Conservation (phyloP, 805 yeast genomes). For the Yarrowia divulgata region DNA sequence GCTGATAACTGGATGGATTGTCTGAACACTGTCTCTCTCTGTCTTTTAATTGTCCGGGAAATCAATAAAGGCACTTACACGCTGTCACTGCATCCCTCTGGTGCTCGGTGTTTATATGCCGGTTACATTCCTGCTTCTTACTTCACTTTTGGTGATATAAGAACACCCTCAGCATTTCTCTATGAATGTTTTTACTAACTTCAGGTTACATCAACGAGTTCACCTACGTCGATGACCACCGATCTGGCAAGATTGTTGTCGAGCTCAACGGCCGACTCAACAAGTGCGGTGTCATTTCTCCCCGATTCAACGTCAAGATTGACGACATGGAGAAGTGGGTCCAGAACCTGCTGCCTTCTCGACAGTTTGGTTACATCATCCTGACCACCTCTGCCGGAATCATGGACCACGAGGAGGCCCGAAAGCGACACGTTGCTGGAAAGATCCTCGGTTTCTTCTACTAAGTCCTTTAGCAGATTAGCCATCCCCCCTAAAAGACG, state of each 20-base stretch:
- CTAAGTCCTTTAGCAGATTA: slow-evolving; percentile 54
- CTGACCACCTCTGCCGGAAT: slow-evolving; percentile 99
- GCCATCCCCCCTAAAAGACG: slow-evolving; percentile 26
- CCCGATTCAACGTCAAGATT: slow-evolving; percentile 97
- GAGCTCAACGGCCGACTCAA: slow-evolving; percentile 97
- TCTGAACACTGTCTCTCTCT: slow-evolving; percentile 87
- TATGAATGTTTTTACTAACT: slow-evolving; percentile 28
- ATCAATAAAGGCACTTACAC: slow-evolving; percentile 49
- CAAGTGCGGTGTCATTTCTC: slow-evolving; percentile 99
- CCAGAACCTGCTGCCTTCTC: slow-evolving; percentile 96
- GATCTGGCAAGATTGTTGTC: slow-evolving; percentile 96
- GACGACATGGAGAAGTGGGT: slow-evolving; percentile 98
- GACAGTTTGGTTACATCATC: slow-evolving; percentile 98
- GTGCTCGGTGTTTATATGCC: slow-evolving; percentile 51
- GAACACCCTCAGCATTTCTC: not conserved
- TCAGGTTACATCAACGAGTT: slow-evolving; percentile 88
- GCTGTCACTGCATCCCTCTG: slow-evolving; percentile 33
- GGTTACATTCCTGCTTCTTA: slow-evolving; percentile 46
- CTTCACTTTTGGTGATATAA: slow-evolving; percentile 8
- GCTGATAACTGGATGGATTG: slow-evolving; percentile 99
- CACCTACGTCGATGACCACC: slow-evolving; percentile 98
- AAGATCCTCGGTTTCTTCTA: slow-evolving; percentile 98
- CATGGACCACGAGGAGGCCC: slow-evolving; percentile 99
- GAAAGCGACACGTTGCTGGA: slow-evolving; percentile 99
- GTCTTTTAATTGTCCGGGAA: slow-evolving; percentile 98